Evolutionary conservation across 2,329 filamentous ascomycete genomes (phyloP).

Genomic region (Beauveria scarabaeidicola): DNA sequence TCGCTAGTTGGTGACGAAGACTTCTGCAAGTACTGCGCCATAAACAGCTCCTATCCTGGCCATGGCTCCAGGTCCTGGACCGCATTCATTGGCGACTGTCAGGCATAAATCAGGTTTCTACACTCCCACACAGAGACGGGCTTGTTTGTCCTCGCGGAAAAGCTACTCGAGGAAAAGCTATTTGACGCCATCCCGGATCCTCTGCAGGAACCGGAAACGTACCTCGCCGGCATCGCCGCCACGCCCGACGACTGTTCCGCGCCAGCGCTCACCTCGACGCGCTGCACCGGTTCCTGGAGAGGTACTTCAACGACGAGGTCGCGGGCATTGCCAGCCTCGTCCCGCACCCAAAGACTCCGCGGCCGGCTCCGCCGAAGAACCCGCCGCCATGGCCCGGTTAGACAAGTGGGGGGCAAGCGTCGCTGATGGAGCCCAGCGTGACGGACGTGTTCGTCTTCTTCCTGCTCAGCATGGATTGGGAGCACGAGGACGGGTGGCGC

Average conservation of each 20-base stretch:
- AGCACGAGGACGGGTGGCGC: constrained; percentile 3
- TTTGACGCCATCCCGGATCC: constrained; percentile 24
- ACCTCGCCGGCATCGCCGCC: constrained; percentile 29
- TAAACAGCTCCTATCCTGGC: too few relatives aligned
- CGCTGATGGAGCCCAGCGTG: constrained; percentile 44
- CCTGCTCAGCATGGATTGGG: constrained; percentile 25
- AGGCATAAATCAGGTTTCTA: constrained; percentile 43
- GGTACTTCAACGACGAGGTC: constrained; percentile 42
- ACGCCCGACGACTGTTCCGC: constrained; percentile 32
- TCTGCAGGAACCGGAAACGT: constrained; percentile 38
- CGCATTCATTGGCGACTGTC: constrained; percentile 21
- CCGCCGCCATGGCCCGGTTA: constrained; percentile 35
- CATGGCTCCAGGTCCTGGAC: too few relatives aligned
- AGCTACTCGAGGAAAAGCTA: constrained; percentile 33
- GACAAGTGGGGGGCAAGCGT: constrained; percentile 48
- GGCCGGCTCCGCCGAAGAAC: constrained; percentile 31
- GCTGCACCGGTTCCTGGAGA: constrained; percentile 35
- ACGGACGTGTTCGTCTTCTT: constrained; percentile 38
- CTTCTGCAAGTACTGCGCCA: too few relatives aligned
- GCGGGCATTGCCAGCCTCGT: constrained; percentile 36
- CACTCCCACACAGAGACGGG: constrained; percentile 43
- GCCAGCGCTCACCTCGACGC: constrained; percentile 31
- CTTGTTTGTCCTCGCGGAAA: constrained; percentile 41
- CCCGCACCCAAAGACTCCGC: constrained; percentile 35
- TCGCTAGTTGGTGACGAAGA: too few relatives aligned